Base-by-base conservation (phyloP, 352 stramenopile genomes). In the Globisporangium spinosum region DNA sequence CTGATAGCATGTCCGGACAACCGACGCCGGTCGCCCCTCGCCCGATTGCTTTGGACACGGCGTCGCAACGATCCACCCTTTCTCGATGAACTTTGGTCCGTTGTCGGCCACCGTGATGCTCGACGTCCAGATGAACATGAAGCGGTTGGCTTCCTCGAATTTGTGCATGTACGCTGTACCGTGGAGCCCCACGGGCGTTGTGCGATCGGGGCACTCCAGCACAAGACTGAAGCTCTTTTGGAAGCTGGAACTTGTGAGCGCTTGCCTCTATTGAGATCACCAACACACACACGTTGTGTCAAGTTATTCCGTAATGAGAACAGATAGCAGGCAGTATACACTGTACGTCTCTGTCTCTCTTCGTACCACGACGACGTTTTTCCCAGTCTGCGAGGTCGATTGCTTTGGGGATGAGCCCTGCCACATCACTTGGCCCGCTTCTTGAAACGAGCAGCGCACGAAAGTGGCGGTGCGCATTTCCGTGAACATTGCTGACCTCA, bases 81-180 rank as follows among this genome's bases (percentile, higher is more conserved):
- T 53, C 51, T 70, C 65, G 0, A 29, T 29, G 49, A 70, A 70
- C 25, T 38, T 17, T 15, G 35, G 25, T 2, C 29, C 38, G 12
- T 5, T 22, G 15, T 57, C 12, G 0, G 64, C 7, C 20, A 57
- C 2, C 32, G 53, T 15, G 20, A 65, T 32, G 0, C 17, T 32
- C 15, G 65, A 65, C 15, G 65, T 65, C 65, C 65, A 70, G 20
- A 65, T 6, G 17, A 40, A 61, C 57, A 70, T 7, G 22, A 55
- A 62, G 6, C 65, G 65, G 35, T 20, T 15, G 9, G 29, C 2
- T 25, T 70, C 58, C 17, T 70, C 65, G 38, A 70, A 70, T 34
- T 61, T 65, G 47, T 65, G 65, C 57, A 60, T 49, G 43, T 56
- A 59, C 29, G 57, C 60, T 17, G 43, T 65, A 12, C 65, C 65